Percentiles rank a stretch among this genome's conserved stretches.
These are phyloP conservation scores for Plasmodium gaboni DNA, from an alignment of 169 alveolate species.

Conservation along the genomic window DNA sequence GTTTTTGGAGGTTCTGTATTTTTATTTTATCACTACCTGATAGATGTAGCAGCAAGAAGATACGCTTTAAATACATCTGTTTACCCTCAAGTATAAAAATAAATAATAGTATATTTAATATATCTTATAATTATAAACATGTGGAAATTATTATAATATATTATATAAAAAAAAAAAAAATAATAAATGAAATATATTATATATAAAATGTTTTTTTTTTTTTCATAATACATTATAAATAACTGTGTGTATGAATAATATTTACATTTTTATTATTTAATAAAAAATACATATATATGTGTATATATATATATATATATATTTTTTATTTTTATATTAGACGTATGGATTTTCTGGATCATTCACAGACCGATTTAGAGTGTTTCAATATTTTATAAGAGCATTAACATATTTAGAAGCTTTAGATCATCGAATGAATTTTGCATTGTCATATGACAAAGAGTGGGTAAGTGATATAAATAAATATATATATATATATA, in stretches of 20 bases:
- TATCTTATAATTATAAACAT: background rate
- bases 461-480: slow-evolving; percentile 44
- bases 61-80: slow-evolving; percentile 45
- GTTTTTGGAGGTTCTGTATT: slow-evolving; percentile 36
- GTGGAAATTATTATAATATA: background rate
- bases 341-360: slow-evolving; percentile 6
- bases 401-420: slow-evolving; percentile 36
- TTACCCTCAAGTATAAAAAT: slow-evolving; percentile 18
- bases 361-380: slow-evolving; percentile 13
- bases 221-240: no score
- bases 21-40: slow-evolving; percentile 21
- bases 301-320: background rate
- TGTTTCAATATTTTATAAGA: slow-evolving; percentile 20
- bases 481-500: background rate
- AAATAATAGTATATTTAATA: background rate
- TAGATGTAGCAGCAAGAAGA: slow-evolving; percentile 57
- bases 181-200: background rate
- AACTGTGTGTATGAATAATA: no score
- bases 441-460: slow-evolving; percentile 39
- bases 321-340: slow-evolving; percentile 4
- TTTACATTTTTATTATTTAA: background rate
- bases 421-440: slow-evolving; percentile 28
- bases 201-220: background rate
- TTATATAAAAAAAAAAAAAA: background rate
- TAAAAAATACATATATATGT: background rate